Base-by-base conservation (phyloP, 2,329 filamentous ascomycete genomes). In the Pseudocercospora macadamiae region DNA sequence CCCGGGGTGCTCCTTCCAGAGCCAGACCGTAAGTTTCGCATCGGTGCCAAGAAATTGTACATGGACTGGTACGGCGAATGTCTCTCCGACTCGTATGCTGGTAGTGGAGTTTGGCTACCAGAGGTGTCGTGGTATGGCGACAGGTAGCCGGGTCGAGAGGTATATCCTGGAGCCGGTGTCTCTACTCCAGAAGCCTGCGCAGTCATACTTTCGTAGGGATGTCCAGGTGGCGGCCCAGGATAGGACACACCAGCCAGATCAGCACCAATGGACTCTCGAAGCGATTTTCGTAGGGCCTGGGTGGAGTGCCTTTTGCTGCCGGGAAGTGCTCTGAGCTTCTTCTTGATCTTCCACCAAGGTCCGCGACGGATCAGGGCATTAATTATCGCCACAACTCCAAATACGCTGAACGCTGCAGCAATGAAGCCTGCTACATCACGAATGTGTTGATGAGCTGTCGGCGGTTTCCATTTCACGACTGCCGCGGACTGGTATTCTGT, bases 311-410 rank as follows among this genome's bases (percentile, higher is more conserved):
- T 32, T 37, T 63, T 61, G 14, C 54, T 63, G 14, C 62, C 62
- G n/a, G 62, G 64, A 9, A 63, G 30, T 14, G 54, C 51, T 30
- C 58, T 63, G 25, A 34, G 28, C 16, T 62, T 62, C 19, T 61
- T 63, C 60, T 64, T 66, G 47, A 68, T 42, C 47, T 63, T 66
- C 34, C 63, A 30, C 66, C 67, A 70, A 3, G 68, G 68, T 3
- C 64, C 67, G 8, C 68, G 61, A 25, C 68, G 62, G 12, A 71
- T 52, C 28, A 70, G 60, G 9, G 66, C 68, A 37, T 71, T 71
- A n/a, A 67, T 56, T 4, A 71, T 61, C 4, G 68, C 55, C 14
- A 64, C 57, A 12, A 68, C 52, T 10, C 68, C 68, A 30, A 71
- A 66, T 7, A 63, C 54, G 54, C 66, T 69, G 54, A 67, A 71